A percentile compares a stretch with the other conserved stretches of the same genome.
Conservation (phyloP, 106 monocot species). For the Alisma plantagoaquatica region DNA sequence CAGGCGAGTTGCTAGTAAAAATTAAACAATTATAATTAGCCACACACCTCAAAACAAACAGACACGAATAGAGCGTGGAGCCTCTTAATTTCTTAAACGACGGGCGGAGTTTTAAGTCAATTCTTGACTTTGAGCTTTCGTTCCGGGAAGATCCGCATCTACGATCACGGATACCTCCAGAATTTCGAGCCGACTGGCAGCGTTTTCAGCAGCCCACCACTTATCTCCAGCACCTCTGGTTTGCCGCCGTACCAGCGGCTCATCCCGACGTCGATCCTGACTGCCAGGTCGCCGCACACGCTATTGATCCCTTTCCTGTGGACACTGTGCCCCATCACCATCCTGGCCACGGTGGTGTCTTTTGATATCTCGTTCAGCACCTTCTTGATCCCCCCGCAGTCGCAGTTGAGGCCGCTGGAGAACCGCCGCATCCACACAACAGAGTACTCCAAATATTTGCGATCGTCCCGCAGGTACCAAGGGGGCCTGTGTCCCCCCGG, state of each 20-base stretch:
- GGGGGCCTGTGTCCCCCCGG: constrained; percentile 21
- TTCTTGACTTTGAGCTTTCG: too few species aligned
- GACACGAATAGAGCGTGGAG: too few species aligned
- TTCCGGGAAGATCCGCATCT: too few species aligned
- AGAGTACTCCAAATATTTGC: too few species aligned
- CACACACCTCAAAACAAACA: too few species aligned
- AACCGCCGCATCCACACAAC: constrained; percentile 84
- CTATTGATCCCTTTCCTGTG: constrained; percentile 75
- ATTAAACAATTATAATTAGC: too few species aligned
- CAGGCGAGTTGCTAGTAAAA: too few species aligned
- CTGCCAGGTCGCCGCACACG: constrained; percentile 52
- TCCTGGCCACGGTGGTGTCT: constrained; percentile 55
- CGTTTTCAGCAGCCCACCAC: constrained; percentile 10
- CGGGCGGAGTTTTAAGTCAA: too few species aligned
- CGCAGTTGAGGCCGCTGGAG: constrained; percentile 57
- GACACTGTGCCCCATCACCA: constrained; percentile 98
- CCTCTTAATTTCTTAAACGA: too few species aligned
- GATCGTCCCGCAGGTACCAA: constrained; percentile 32
- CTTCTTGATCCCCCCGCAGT: constrained; percentile 47
- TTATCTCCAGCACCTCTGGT: constrained; percentile 26
- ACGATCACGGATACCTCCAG: not conserved
- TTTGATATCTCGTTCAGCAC: constrained; percentile 38
- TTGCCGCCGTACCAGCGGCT: constrained; percentile 12
- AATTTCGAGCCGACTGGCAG: constrained; percentile 7
- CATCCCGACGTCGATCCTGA: constrained; percentile 25